phyloP scores from a whole-genome alignment of 352 stramenopile species.

The Phytophthora rubi region DNA sequence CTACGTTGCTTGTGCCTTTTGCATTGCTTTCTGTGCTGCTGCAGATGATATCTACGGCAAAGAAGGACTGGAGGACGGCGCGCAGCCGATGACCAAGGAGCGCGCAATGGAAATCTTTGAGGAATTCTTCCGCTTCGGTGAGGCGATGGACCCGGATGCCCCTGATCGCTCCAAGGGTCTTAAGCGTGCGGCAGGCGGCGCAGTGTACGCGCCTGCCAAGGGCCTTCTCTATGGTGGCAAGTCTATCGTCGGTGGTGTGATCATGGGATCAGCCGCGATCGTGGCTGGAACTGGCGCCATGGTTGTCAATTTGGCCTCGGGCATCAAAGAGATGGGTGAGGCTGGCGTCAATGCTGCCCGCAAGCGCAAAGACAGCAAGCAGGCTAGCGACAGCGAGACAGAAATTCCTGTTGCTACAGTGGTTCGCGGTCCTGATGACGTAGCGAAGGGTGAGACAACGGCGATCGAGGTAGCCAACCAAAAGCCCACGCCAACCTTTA shows the following conservation, averaged over 20 bases:
- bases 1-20: not conserved
- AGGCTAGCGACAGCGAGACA: conserved; percentile 47
- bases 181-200: conserved; percentile 76
- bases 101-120: conserved; percentile 87
- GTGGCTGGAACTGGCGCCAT: conserved; percentile 79
- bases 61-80: conserved; percentile 87
- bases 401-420: conserved; percentile 30
- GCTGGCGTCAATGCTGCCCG: conserved; percentile 78
- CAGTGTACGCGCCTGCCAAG: conserved; percentile 85
- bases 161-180: conserved; percentile 79
- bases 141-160: conserved; percentile 85
- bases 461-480: conserved; percentile 54
- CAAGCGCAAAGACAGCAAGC: conserved; percentile 65
- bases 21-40: not conserved
- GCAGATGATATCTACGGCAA: conserved; percentile 94
- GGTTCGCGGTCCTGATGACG: conserved; percentile 17
- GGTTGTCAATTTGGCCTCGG: conserved; percentile 82
- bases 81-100: conserved; percentile 85
- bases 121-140: conserved; percentile 87
- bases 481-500: conserved; percentile 80
- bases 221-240: conserved; percentile 86
- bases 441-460: conserved; percentile 29
- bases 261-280: conserved; percentile 84
- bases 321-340: conserved; percentile 89
- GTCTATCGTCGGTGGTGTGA: conserved; percentile 81